phyloP scores from a whole-genome alignment of 768 basidiomycete genomes.

The Pisolithus microcarpus region DNA sequence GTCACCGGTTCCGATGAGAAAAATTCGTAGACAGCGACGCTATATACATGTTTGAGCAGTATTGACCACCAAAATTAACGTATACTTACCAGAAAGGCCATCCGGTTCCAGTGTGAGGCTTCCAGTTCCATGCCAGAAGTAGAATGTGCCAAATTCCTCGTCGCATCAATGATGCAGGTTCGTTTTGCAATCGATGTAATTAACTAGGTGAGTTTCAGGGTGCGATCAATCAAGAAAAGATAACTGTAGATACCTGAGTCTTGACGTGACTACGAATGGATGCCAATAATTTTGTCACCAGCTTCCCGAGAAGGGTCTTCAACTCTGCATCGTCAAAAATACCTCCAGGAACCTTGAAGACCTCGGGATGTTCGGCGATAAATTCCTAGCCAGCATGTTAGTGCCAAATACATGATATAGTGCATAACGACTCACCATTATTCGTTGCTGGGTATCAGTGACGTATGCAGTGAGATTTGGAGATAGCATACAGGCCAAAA shows the following conservation, averaged over 20 bases:
- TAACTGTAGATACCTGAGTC: neutral
- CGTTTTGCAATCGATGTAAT: too few relatives aligned
- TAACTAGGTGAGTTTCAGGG: neutral
- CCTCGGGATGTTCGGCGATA: neutral
- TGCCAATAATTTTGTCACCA: neutral
- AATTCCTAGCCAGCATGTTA: neutral
- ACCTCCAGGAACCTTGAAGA: neutral
- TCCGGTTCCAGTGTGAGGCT: neutral
- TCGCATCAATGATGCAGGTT: too few relatives aligned
- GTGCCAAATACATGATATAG: too few relatives aligned
- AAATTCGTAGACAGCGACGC: neutral
- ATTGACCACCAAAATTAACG: neutral
- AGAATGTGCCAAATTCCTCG: too few relatives aligned
- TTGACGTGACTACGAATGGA: neutral
- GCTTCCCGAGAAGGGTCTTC: neutral
- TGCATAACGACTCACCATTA: too few relatives aligned
- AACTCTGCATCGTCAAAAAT: neutral
- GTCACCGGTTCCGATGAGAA: neutral
- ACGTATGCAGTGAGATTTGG: too few relatives aligned
- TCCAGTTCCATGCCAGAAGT: too few relatives aligned
- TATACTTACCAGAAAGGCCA: neutral
- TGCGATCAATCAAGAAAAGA: neutral
- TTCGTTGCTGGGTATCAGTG: too few relatives aligned
- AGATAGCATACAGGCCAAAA: too few relatives aligned
- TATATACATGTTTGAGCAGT: neutral